These are phyloP conservation scores for Aspergillus niger DNA, from an alignment of 2,329 filamentous ascomycete species.

Conservation along the genomic window DNA sequence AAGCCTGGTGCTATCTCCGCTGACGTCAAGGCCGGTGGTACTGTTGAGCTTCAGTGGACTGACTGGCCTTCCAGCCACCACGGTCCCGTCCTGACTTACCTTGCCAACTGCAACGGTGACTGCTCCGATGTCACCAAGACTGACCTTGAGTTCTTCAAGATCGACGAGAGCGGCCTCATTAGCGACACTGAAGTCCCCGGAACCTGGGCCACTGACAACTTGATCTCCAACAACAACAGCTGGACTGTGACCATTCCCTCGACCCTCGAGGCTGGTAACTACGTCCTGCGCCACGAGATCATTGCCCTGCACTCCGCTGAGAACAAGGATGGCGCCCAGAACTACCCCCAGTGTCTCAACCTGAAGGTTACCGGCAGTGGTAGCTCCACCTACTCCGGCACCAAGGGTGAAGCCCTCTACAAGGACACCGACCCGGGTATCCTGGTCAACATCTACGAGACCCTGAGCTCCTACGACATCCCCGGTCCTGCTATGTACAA, in stretches of 20 bases:
- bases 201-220: constrained; percentile 58
- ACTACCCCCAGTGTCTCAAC: constrained; percentile 63
- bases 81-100: constrained; percentile 65
- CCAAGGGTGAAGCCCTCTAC: constrained; percentile 58
- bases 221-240: constrained; percentile 57
- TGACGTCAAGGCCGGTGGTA: constrained; percentile 62
- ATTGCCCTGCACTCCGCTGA: constrained; percentile 55
- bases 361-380: constrained; percentile 61
- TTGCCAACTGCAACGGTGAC: constrained; percentile 62
- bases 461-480: constrained; percentile 51
- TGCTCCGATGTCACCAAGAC: constrained; percentile 58
- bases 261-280: constrained; percentile 53
- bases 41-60: constrained; percentile 63
- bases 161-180: constrained; percentile 58
- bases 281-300: constrained; percentile 59
- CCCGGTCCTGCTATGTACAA: constrained; percentile 51
- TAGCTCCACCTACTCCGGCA: constrained; percentile 50
- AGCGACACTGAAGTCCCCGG: constrained; percentile 46
- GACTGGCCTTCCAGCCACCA: constrained; percentile 67
- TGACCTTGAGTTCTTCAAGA: constrained; percentile 64
- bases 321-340: constrained; percentile 51
- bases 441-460: constrained; percentile 60
- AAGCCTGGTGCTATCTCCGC: constrained; percentile 55
- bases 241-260: constrained; percentile 52
- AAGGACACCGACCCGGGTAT: constrained; percentile 60